Percentiles rank a stretch among this genome's conserved stretches.
Conservation (phyloP, 2,329 filamentous ascomycete species). For the Hypomyces perniciosus region DNA sequence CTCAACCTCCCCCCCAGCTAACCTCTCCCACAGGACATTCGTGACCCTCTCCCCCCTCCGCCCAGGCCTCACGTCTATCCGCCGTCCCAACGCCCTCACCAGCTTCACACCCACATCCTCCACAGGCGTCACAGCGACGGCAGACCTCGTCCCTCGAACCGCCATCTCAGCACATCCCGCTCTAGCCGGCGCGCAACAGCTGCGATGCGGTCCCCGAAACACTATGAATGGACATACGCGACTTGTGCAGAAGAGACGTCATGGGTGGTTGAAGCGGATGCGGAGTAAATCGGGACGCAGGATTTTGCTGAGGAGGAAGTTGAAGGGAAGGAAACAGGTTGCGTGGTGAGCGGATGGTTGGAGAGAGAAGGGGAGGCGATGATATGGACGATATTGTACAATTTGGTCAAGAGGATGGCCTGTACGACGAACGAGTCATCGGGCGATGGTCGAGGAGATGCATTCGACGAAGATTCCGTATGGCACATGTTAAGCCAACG, state of each 20-base stretch:
- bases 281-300: slow-evolving; percentile 46
- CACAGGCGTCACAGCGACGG: slow-evolving; percentile 17
- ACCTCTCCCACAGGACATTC: slow-evolving; percentile 33
- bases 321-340: slow-evolving; percentile 47
- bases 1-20: background rate
- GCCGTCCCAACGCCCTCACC: slow-evolving; percentile 26
- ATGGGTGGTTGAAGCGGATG: slow-evolving; percentile 50
- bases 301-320: slow-evolving; percentile 45
- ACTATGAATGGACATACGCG: slow-evolving; percentile 51
- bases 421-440: background rate
- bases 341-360: slow-evolving; percentile 18
- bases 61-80: slow-evolving; percentile 35
- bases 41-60: slow-evolving; percentile 46
- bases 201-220: slow-evolving; percentile 53
- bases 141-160: slow-evolving; percentile 41
- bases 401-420: background rate
- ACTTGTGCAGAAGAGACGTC: slow-evolving; percentile 53
- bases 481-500: background rate
- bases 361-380: background rate
- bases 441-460: background rate
- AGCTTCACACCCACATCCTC: slow-evolving; percentile 26
- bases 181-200: slow-evolving; percentile 42
- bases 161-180: slow-evolving; percentile 49
- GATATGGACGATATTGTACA: background rate
- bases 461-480: background rate